Base-by-base conservation (phyloP, 129 eudicot species). In the Ambrosia trifida region DNA sequence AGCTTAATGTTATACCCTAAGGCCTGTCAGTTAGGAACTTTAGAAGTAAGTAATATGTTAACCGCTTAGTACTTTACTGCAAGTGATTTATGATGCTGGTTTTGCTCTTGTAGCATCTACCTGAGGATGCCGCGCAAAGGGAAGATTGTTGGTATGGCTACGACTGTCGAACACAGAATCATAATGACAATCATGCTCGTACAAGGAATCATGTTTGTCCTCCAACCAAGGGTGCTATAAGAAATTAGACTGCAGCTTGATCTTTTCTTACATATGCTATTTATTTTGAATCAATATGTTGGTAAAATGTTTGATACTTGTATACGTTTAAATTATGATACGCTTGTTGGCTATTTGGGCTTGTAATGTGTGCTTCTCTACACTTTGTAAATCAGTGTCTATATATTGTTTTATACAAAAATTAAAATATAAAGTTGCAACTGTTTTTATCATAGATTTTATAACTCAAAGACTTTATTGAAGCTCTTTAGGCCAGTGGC, bases 71-170 rank as follows among this genome's bases (percentile, higher is more conserved):
- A 16, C 14, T n/a, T 33, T 35, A 62, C 11, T 38, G 11, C 52
- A n/a, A 38, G 35, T 47, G 41, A 31, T 40, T 66, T 40, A 68
- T 76, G 64, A 78, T 56, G 49, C 52, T 11, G 35, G 17, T 45
- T 72, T 4, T 70, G 24, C 71, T 4, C 11, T 68, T 73, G 79
- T 59, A 89, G 98, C 74, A 52, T 65, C 80, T 88, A 68, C 87
- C 96, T 5, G 72, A 49, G 14, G 98, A 87, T 46, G 95, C 83
- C 14, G 68, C 69, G 41, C 77, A 83, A 76, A 77, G 98, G 76
- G 90, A 85, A 66, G 77, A 93, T 69, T 93, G 98, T 77, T 93
- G 98, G 98, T 93, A 89, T 24, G 98, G 98, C 9, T 89, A 89
- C 50, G 85, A 83, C 2, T 93, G 98, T 72, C 77, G 98, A 56